These are phyloP conservation scores for Aspergillus sp. DNA, from an alignment of 2,329 filamentous ascomycete species.

Conservation along the genomic window DNA sequence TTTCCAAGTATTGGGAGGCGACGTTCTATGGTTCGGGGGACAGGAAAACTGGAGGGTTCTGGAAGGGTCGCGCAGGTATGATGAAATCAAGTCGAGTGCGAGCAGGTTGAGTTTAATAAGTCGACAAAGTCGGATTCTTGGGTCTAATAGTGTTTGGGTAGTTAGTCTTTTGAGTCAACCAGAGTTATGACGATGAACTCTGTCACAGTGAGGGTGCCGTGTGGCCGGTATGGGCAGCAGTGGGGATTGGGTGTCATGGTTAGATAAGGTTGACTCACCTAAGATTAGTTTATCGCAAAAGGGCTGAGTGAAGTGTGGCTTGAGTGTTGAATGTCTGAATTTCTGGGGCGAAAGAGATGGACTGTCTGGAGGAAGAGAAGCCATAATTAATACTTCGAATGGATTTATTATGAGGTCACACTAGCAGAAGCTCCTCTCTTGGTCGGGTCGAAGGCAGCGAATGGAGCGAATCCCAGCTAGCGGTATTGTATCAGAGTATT, in stretches of 20 bases:
- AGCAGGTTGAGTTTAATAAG: background rate
- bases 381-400: background rate
- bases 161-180: background rate
- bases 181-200: background rate
- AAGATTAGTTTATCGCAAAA: background rate
- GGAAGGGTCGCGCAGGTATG: background rate
- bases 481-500: background rate
- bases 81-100: background rate
- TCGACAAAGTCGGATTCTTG: background rate
- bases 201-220: background rate
- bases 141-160: background rate
- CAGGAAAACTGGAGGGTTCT: constrained; percentile 2
- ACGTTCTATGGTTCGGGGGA: constrained; percentile 22
- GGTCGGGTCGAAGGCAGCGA: background rate
- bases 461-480: background rate
- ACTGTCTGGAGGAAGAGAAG: background rate
- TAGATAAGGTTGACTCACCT: background rate
- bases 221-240: background rate
- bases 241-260: background rate
- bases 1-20: constrained; percentile 19
- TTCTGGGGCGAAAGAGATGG: background rate
- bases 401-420: background rate
- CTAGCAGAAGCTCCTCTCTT: background rate
- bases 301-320: background rate
- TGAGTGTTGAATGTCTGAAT: background rate